Conservation (phyloP, 305 asterid genomes). For the Solanum chacoense region DNA sequence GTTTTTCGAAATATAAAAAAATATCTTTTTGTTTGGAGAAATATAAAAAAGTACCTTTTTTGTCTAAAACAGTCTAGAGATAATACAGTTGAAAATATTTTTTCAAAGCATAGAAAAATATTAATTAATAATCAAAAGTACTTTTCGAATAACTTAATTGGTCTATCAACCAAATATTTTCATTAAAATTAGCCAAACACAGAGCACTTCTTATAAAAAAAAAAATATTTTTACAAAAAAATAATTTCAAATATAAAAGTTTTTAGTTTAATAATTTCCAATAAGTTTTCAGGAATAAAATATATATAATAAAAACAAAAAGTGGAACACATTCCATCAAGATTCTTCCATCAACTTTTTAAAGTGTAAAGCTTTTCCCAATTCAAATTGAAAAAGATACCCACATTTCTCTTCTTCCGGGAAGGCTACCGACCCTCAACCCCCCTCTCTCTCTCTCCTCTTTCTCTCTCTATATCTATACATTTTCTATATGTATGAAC, state of each 20-base stretch:
- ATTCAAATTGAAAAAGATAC: not conserved
- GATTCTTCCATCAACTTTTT: not conserved
- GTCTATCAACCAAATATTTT: not conserved
- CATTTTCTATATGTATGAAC: not conserved
- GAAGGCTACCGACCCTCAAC: not conserved
- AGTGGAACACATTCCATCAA: not conserved
- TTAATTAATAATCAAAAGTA: too few relatives aligned
- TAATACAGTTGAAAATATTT: too few relatives aligned
- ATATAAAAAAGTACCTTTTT: too few relatives aligned
- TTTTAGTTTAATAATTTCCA: not conserved
- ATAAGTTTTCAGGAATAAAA: not conserved
- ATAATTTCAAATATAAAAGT: too few relatives aligned
- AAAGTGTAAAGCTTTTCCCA: not conserved
- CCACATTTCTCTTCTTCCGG: not conserved
- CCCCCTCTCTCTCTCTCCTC: not conserved
- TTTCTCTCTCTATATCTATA: not conserved
- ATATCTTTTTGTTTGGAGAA: too few relatives aligned
- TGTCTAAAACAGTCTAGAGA: too few relatives aligned
- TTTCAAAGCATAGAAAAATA: too few relatives aligned
- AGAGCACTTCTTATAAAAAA: not conserved
- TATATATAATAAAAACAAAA: not conserved
- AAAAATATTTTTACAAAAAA: too few relatives aligned
- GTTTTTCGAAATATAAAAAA: too few relatives aligned
- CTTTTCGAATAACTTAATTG: not conserved
- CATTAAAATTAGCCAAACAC: not conserved